Evolutionary conservation across 805 yeast species (phyloP).

Genomic region (Monosporozyma unispora): DNA sequence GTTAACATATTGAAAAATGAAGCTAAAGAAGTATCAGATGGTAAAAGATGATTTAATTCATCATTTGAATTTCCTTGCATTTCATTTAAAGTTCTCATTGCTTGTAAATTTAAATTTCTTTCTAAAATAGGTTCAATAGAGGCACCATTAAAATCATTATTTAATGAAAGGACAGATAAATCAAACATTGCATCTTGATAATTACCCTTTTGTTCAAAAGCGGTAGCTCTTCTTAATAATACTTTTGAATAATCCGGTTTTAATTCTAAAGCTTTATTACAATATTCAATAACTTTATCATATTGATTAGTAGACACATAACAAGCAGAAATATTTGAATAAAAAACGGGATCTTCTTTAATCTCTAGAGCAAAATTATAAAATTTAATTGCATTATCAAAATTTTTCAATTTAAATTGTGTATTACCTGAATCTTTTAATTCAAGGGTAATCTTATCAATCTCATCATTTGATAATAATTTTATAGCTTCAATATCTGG

Average conservation of each 20-base stretch:
- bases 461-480: constrained; percentile 41
- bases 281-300: constrained; percentile 80
- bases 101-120: constrained; percentile 72
- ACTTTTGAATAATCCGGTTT: constrained; percentile 91
- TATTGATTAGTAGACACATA: constrained; percentile 72
- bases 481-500: constrained; percentile 45
- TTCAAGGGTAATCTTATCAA: constrained; percentile 56
- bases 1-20: constrained; percentile 86
- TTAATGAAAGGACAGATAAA: constrained; percentile 77
- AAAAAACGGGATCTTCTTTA: constrained; percentile 78
- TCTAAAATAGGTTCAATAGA: constrained; percentile 75
- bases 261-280: constrained; percentile 74
- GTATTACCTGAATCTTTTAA: constrained; percentile 87
- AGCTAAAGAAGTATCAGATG: constrained; percentile 74
- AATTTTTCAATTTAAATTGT: constrained; percentile 61
- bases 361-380: constrained; percentile 71
- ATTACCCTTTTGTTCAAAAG: constrained; percentile 72
- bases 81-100: constrained; percentile 62
- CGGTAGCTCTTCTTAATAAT: constrained; percentile 84
- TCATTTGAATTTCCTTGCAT: constrained; percentile 3
- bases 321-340: constrained; percentile 95
- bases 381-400: constrained; percentile 64
- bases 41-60: constrained; percentile 39
- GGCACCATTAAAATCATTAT: constrained; percentile 74
- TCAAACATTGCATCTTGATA: constrained; percentile 86